phyloP scores from a whole-genome alignment of 352 stramenopile species.

The Globisporangium parvum region DNA sequence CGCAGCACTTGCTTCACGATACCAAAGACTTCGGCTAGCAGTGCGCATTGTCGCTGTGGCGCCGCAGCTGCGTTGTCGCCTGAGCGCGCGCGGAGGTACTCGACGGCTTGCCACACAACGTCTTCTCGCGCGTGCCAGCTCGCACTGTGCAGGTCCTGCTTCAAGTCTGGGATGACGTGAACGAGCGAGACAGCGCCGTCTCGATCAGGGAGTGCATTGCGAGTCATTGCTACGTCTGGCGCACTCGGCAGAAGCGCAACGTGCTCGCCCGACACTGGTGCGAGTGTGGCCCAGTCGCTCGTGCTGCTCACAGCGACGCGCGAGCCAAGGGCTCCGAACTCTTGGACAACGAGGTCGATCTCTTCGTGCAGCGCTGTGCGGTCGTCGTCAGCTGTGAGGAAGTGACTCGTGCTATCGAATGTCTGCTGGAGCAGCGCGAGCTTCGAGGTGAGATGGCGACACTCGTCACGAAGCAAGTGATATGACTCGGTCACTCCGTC shows the following conservation, averaged over 20 bases:
- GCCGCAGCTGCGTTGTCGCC: too few relatives aligned
- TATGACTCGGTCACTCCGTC: too few relatives aligned
- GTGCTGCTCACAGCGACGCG: neutral
- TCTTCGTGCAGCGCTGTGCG: constrained; percentile 11
- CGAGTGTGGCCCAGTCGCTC: too few relatives aligned
- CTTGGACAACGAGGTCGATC: constrained; percentile 7
- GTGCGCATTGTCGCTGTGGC: too few relatives aligned
- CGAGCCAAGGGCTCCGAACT: constrained; percentile 6
- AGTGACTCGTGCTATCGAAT: constrained; percentile 7
- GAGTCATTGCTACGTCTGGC: too few relatives aligned
- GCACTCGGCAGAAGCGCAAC: too few relatives aligned
- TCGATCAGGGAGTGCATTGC: too few relatives aligned
- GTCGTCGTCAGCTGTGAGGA: constrained; percentile 5
- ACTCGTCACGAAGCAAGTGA: neutral
- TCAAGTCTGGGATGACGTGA: neutral
- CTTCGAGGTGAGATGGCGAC: constrained; percentile 6
- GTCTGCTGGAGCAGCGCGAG: constrained; percentile 8
- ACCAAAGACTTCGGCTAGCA: constrained; percentile 5
- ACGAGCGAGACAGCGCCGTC: neutral
- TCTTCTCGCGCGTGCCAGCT: constrained; percentile 23
- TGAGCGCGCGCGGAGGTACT: constrained; percentile 2
- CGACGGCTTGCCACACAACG: constrained; percentile 19
- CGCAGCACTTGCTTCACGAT: constrained; percentile 10
- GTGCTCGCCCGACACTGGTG: too few relatives aligned
- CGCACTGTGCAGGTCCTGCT: neutral